Conservation (phyloP, 805 yeast species). For the Candida broadrunensis region DNA sequence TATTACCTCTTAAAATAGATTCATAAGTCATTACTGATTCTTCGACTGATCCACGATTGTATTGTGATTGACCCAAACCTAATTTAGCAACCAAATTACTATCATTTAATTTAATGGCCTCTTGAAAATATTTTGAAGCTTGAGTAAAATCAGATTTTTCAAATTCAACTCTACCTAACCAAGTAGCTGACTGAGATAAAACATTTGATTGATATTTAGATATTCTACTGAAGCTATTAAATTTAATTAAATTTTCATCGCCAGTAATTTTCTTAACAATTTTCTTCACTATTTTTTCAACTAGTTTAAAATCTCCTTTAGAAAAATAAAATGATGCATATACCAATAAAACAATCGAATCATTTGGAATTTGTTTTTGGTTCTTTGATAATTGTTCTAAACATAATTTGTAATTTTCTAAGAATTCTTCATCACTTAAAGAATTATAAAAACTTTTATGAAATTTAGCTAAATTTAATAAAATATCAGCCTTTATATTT, state of each 20-base stretch:
- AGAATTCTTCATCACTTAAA: slow-evolving; percentile 59
- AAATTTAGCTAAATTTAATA: slow-evolving; percentile 66
- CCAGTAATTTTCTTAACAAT: slow-evolving; percentile 34
- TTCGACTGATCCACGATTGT: slow-evolving; percentile 66
- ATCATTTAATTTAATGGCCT: slow-evolving; percentile 64
- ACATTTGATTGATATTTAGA: slow-evolving; percentile 27
- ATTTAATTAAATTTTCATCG: slow-evolving; percentile 10
- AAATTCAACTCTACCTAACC: slow-evolving; percentile 83
- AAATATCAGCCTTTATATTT: slow-evolving; percentile 58
- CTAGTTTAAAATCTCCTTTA: slow-evolving; percentile 55
- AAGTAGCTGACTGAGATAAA: slow-evolving; percentile 48
- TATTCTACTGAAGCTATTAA: slow-evolving; percentile 14
- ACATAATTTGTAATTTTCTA: slow-evolving; percentile 54
- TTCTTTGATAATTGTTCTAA: slow-evolving; percentile 44
- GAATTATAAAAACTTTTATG: slow-evolving; percentile 60
- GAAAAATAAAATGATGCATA: slow-evolving; percentile 73
- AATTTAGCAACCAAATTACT: slow-evolving; percentile 66
- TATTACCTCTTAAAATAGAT: slow-evolving; percentile 59
- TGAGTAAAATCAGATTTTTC: slow-evolving; percentile 56
- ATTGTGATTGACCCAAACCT: slow-evolving; percentile 85
- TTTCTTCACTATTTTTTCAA: slow-evolving; percentile 53
- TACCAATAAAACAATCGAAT: slow-evolving; percentile 62
- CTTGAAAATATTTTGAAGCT: slow-evolving; percentile 71
- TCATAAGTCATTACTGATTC: slow-evolving; percentile 89
- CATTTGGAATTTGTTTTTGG: slow-evolving; percentile 40